Base-by-base conservation (phyloP, 768 basidiomycete genomes). In the Zangia roseola region DNA sequence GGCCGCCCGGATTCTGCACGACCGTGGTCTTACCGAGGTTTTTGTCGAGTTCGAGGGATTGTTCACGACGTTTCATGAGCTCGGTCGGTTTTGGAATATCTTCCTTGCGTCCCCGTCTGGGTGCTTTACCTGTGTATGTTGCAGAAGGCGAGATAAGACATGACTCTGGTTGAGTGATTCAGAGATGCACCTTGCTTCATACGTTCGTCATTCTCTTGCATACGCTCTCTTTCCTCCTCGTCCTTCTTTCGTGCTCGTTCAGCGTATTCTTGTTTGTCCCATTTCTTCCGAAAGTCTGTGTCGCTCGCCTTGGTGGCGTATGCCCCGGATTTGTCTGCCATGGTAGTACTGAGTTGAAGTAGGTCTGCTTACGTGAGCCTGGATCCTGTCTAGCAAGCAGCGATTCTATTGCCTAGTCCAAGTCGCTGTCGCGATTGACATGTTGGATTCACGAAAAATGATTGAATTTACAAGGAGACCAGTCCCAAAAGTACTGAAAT, bases 21-120 rank as follows among this genome's bases (percentile, higher is more conserved):
- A 99, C 87, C 79, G 94, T 89, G 1, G 90, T 95, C 78, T 97
- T 98, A 60, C 81, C 81, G 28, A 97, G 77, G 69, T 98, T 97
- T 75, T 94, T 97, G 60, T 97, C 92, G 21, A 99, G 83, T 45
- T 92, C 93, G 8, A 99, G 74, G 20, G 89, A 80, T 1, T 69
- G 74, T 31, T 93, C 93, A 38, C 97, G 86, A 57, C 83, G 86
- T 64, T 97, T 83, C 84, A 97, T 89, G 47, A 91, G 80, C 60
- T 97, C 86, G 3, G 94, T 98, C 2, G 97, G 90, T 63, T 93
- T 94, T 0, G 97, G 95, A 2, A 95, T 69, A 57, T 95, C 90
- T 33, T 86, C 83, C 48, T 74, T 66, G 23, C 62, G 71, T 13
- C 79, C 80, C 57, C 80, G 84, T 10, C 84, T 71, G 6, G 91